Evolutionary conservation across 495 filamentous ascomycete genomes (phyloP).

Genomic region (Terfezia claveryi): DNA sequence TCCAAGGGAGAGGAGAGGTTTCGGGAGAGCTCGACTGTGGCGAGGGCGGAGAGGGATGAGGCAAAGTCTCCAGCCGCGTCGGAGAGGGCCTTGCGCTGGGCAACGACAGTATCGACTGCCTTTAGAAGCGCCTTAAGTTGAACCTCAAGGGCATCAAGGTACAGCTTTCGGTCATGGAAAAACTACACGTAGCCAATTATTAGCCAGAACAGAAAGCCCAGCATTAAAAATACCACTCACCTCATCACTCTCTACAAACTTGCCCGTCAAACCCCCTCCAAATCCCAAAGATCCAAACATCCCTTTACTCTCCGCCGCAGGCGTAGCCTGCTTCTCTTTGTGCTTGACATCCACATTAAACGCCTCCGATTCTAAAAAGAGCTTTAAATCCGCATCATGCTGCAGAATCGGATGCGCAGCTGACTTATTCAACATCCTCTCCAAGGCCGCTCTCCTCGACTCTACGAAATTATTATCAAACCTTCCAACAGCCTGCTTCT

Average conservation of each 20-base stretch:
- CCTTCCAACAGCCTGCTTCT: slow-evolving; percentile 90
- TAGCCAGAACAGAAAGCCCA: neutral
- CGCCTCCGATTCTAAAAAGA: slow-evolving; percentile 86
- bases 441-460: slow-evolving; percentile 64
- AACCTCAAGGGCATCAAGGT: slow-evolving; percentile 82
- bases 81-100: slow-evolving; percentile 72
- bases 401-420: slow-evolving; percentile 77
- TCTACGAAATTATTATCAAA: slow-evolving; percentile 97
- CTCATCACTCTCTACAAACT: slow-evolving; percentile 96
- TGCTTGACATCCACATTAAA: slow-evolving; percentile 96
- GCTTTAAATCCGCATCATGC: slow-evolving; percentile 79
- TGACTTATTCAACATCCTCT: slow-evolving; percentile 93
- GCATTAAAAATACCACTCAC: slow-evolving; percentile 29
- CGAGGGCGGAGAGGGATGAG: slow-evolving; percentile 67
- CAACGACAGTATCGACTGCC: slow-evolving; percentile 75
- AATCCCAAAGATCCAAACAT: slow-evolving; percentile 72
- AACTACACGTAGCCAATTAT: slow-evolving; percentile 31
- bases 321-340: slow-evolving; percentile 69
- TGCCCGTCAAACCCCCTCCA: slow-evolving; percentile 43
- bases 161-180: slow-evolving; percentile 91
- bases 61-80: slow-evolving; percentile 89
- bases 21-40: slow-evolving; percentile 60
- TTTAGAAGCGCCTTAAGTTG: slow-evolving; percentile 88
- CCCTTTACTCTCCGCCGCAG: slow-evolving; percentile 73
- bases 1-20: slow-evolving; percentile 72